Conservation (phyloP, 2,329 filamentous ascomycete genomes). For the Botryotinia convoluta region DNA sequence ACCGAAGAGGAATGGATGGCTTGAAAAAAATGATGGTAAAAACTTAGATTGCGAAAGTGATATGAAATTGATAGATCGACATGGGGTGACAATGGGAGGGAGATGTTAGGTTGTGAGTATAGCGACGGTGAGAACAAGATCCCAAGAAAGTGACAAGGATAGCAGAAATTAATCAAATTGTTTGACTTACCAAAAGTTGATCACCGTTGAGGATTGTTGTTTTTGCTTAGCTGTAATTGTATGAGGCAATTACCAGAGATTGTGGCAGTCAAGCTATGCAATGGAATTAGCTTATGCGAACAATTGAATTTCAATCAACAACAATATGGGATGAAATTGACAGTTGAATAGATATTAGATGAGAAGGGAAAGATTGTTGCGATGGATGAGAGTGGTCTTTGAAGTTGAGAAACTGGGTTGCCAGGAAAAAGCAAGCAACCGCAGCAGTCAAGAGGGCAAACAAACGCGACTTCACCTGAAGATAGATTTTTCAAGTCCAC, state of each 20-base stretch:
- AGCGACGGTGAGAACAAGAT: background rate
- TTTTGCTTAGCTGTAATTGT: background rate
- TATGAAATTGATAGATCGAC: background rate
- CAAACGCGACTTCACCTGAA: background rate
- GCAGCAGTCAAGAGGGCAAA: background rate
- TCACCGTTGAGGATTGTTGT: background rate
- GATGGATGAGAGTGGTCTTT: background rate
- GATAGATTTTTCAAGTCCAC: background rate
- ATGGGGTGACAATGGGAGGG: background rate
- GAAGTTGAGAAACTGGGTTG: background rate
- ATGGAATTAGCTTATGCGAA: background rate
- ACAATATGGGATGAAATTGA: background rate
- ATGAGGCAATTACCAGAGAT: background rate
- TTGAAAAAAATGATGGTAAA: background rate
- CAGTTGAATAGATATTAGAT: background rate
- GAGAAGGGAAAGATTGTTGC: background rate
- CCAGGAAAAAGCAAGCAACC: conserved; percentile 7
- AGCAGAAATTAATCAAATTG: background rate
- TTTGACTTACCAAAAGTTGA: conserved; percentile 8
- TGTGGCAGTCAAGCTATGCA: background rate
- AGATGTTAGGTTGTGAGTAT: background rate
- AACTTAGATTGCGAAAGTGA: background rate
- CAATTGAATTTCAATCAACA: background rate
- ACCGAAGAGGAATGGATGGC: background rate
- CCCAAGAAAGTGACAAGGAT: background rate